These are phyloP conservation scores for Plectosphaerella plurivora DNA, from an alignment of 2,329 filamentous ascomycete species.

Conservation along the genomic window DNA sequence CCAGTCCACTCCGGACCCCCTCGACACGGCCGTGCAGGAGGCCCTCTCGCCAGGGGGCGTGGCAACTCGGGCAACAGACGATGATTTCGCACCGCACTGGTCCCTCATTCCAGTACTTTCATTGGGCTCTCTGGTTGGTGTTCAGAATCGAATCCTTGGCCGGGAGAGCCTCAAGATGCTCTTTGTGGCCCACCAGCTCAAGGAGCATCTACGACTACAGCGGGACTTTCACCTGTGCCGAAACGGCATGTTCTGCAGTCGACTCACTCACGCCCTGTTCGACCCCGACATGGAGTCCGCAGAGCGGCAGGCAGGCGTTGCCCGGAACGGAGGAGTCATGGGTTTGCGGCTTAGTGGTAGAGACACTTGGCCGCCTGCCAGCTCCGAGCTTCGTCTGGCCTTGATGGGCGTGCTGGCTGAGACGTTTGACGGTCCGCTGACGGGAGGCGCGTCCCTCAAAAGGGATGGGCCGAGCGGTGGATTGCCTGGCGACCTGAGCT, in stretches of 20 bases:
- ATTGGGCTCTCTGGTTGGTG: slow-evolving; percentile 67
- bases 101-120: slow-evolving; percentile 65
- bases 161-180: slow-evolving; percentile 70
- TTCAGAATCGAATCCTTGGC: slow-evolving; percentile 74
- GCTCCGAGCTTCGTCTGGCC: slow-evolving; percentile 84
- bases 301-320: slow-evolving; percentile 65
- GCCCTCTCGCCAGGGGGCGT: slow-evolving; percentile 23
- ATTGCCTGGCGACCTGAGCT: slow-evolving; percentile 67
- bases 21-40: slow-evolving; percentile 15
- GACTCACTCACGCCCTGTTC: slow-evolving; percentile 79
- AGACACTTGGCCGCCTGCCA: slow-evolving; percentile 87
- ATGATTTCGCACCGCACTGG: slow-evolving; percentile 46
- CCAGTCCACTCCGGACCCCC: slow-evolving; percentile 9
- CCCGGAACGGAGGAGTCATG: slow-evolving; percentile 67
- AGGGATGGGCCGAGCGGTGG: slow-evolving; percentile 11
- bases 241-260: slow-evolving; percentile 77
- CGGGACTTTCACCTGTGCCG: slow-evolving; percentile 79
- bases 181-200: slow-evolving; percentile 68
- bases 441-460: slow-evolving; percentile 9
- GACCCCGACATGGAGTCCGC: slow-evolving; percentile 76
- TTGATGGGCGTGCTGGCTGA: slow-evolving; percentile 82
- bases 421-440: slow-evolving; percentile 45
- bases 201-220: slow-evolving; percentile 69
- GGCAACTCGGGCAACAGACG: slow-evolving; percentile 3
- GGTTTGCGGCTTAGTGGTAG: slow-evolving; percentile 78